Conservation (phyloP, 495 filamentous ascomycete genomes). For the Cercophora samala region DNA sequence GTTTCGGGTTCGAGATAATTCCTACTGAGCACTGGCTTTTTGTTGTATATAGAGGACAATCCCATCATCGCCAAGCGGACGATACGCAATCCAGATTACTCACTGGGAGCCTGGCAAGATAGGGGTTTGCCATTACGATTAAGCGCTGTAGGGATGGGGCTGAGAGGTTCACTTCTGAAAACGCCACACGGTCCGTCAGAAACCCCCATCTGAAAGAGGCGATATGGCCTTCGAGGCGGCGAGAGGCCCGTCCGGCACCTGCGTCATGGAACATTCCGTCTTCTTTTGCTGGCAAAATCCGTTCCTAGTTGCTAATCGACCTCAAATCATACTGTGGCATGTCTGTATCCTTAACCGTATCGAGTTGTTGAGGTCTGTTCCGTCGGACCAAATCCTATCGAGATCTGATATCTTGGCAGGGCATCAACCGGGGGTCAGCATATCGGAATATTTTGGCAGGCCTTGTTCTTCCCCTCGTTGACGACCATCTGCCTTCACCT, state of each 20-base stretch:
- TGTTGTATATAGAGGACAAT: not conserved
- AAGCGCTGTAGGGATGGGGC: constrained; percentile 5
- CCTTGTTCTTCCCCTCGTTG: not conserved
- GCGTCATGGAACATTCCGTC: not conserved
- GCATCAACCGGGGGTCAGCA: not conserved
- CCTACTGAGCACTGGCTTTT: not conserved
- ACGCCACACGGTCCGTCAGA: not conserved
- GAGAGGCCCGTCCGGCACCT: constrained; percentile 3
- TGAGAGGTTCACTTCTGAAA: not conserved
- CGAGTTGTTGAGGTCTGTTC: not conserved
- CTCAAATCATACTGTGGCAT: too few species aligned
- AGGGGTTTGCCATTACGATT: not conserved
- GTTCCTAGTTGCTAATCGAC: too few species aligned
- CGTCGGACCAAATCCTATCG: not conserved
- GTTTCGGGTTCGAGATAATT: constrained; percentile 10
- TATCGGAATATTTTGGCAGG: not conserved
- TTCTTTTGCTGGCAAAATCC: not conserved
- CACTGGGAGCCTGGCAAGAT: not conserved
- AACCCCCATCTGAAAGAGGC: constrained; percentile 6
- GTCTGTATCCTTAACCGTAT: not conserved
- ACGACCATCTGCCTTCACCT: not conserved
- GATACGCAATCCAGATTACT: not conserved
- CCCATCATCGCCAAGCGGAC: not conserved
- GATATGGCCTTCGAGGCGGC: not conserved
- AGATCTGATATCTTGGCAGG: not conserved